Percentiles rank a stretch among this genome's conserved stretches.
These are phyloP conservation scores for Polyporus tsugae DNA, from an alignment of 1,284 basidiomycete species.

Conservation along the genomic window DNA sequence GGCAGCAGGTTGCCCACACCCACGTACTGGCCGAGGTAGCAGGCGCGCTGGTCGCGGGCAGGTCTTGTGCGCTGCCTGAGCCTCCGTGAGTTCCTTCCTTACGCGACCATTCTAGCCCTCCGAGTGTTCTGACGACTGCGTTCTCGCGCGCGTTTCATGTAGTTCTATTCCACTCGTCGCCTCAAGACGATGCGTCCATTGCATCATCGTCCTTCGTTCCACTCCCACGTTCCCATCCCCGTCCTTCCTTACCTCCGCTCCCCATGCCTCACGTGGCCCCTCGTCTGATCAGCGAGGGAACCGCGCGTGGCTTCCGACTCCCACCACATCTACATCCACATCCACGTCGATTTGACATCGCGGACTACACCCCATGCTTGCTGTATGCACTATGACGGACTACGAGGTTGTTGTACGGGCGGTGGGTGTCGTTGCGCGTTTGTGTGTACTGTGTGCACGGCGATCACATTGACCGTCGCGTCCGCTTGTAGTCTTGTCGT, in stretches of 20 bases:
- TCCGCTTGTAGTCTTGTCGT: slow-evolving; percentile 23
- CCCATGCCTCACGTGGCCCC: neutral
- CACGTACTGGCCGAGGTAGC: slow-evolving; percentile 41
- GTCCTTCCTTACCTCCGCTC: neutral
- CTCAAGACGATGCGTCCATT: slow-evolving; percentile 4
- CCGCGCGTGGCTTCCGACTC: slow-evolving; percentile 5
- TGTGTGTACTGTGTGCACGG: slow-evolving; percentile 21
- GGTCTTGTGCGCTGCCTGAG: slow-evolving; percentile 9
- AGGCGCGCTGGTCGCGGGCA: neutral
- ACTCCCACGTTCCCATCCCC: neutral
- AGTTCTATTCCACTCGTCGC: neutral
- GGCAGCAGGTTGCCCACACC: slow-evolving; percentile 42
- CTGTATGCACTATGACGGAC: slow-evolving; percentile 23
- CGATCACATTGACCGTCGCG: slow-evolving; percentile 18
- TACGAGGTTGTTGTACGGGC: slow-evolving; percentile 14
- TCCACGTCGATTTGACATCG: slow-evolving; percentile 27
- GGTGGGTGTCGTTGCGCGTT: slow-evolving; percentile 21
- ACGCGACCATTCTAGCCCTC: neutral
- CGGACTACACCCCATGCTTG: slow-evolving; percentile 20
- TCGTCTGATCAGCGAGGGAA: neutral
- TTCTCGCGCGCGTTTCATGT: neutral
- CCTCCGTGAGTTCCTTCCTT: slow-evolving; percentile 7
- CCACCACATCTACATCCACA: slow-evolving; percentile 2
- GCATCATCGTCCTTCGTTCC: neutral
- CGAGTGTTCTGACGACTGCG: neutral